Base-by-base conservation (phyloP, 768 basidiomycete genomes). In the Exidia glandulosa region DNA sequence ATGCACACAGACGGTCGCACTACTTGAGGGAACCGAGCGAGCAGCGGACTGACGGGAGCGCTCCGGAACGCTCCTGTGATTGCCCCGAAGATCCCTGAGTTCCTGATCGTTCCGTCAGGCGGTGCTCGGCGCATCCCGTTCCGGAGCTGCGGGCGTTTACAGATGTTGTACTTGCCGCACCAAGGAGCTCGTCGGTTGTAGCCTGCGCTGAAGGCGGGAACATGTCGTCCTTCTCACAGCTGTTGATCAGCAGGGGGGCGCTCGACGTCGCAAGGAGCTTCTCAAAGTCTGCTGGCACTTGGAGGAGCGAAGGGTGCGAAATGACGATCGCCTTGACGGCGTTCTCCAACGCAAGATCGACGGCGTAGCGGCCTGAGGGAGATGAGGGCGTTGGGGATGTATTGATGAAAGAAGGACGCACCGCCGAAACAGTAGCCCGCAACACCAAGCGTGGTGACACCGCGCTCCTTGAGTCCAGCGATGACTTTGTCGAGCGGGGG, bases 211-310 rank as follows among this genome's bases (percentile, higher is more conserved):
- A 77, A 1, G 37, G 52, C 5, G 82, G 79, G 76, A 86, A 88
- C 65, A 70, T 69, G 3, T 34, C 2, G 68, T 87, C 84, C 31
- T 67, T 45, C 30, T 78, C 75, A 32, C 86, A 86, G 47, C 80
- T 81, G 74, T 87, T 87, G 72, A 87, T 83, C 37, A 89, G 76
- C 29, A 88, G 74, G 25, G 86, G 84, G 1, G 76, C 76, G 52
- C 77, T 77, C 32, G 83, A 73, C 13, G 56, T 63, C 2, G 65
- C 59, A 48, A 71, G 64, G 68, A 82, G 81, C 76, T 73, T 79
- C 85, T 87, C 75, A 50, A 90, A 75, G 71, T 90, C 88, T 0
- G 68, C 74, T 16, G 85, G 83, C 36, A 79, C 61, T 37, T 80
- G 58, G 56, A 87, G 75, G n/a, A 82, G 73, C 0, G 86, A 85